These are phyloP conservation scores for Neonothopanus nambi DNA, from an alignment of 1,284 basidiomycete genomes.

Conservation along the genomic window DNA sequence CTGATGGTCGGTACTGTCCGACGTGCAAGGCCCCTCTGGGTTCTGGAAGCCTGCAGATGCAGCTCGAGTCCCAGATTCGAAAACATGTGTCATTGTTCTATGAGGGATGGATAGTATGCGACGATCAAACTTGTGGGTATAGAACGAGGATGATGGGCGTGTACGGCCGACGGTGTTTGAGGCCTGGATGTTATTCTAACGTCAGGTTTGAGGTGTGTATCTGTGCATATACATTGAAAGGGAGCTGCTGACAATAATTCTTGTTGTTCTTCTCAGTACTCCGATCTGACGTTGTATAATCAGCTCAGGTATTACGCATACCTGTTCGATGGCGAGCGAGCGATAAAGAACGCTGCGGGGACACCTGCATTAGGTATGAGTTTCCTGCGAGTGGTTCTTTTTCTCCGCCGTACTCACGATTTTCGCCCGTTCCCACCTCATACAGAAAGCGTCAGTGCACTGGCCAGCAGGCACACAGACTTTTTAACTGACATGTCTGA, in stretches of 20 bases:
- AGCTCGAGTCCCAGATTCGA: slow-evolving; percentile 87
- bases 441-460: slow-evolving; percentile 56
- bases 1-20: slow-evolving; percentile 53
- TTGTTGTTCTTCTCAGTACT: slow-evolving; percentile 56
- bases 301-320: slow-evolving; percentile 82
- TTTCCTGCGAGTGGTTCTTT: slow-evolving; percentile 22
- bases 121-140: slow-evolving; percentile 82
- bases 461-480: slow-evolving; percentile 48
- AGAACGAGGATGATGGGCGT: slow-evolving; percentile 91
- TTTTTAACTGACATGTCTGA: slow-evolving; percentile 54
- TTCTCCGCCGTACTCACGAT: background rate
- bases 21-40: slow-evolving; percentile 58
- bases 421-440: slow-evolving; percentile 5
- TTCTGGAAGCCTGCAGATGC: slow-evolving; percentile 69
- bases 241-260: background rate
- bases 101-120: slow-evolving; percentile 85
- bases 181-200: slow-evolving; percentile 64
- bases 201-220: slow-evolving; percentile 74
- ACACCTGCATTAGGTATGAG: slow-evolving; percentile 46
- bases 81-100: slow-evolving; percentile 83
- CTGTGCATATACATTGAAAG: background rate
- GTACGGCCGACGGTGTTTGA: slow-evolving; percentile 82
- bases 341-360: slow-evolving; percentile 50
- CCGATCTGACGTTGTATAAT: slow-evolving; percentile 81
- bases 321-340: slow-evolving; percentile 77